These are phyloP conservation scores for Nemania sp. DNA, from an alignment of 2,329 filamentous ascomycete genomes.

Conservation along the genomic window DNA sequence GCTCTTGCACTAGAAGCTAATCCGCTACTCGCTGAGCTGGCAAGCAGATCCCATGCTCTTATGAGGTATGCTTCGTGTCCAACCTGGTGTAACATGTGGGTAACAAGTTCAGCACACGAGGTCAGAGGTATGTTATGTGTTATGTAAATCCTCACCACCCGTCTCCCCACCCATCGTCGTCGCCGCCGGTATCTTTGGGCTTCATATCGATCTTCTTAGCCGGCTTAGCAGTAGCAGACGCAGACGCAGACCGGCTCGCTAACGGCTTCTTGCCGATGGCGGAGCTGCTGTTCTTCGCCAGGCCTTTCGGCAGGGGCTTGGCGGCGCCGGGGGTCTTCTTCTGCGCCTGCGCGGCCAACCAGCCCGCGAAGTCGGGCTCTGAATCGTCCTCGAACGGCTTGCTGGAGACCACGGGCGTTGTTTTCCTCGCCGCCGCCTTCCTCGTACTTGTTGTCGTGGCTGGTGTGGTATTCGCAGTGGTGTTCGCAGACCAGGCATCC, in stretches of 20 bases:
- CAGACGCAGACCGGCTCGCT: constrained; percentile 51
- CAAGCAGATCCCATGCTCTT: too few species aligned
- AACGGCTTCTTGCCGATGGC: constrained; percentile 51
- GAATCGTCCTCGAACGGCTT: constrained; percentile 81
- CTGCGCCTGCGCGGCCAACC: constrained; percentile 87
- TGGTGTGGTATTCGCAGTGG: constrained; percentile 28
- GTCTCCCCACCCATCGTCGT: constrained; percentile 74
- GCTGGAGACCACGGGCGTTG: constrained; percentile 52
- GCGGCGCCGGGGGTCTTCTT: constrained; percentile 64
- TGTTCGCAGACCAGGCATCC: constrained; percentile 32
- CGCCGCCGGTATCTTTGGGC: constrained; percentile 69
- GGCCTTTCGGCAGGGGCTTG: constrained; percentile 84
- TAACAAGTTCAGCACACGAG: not conserved
- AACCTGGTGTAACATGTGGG: too few species aligned
- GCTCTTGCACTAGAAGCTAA: not conserved
- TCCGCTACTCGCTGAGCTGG: too few species aligned
- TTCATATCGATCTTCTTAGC: constrained; percentile 77
- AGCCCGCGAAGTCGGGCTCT: constrained; percentile 95
- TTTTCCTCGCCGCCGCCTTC: constrained; percentile 45
- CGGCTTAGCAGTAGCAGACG: constrained; percentile 63
- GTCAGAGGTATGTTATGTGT: too few species aligned
- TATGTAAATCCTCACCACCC: constrained; percentile 70
- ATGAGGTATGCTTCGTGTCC: too few species aligned
- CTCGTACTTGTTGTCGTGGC: constrained; percentile 5
- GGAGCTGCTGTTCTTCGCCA: constrained; percentile 68